Evolutionary conservation across 2,329 filamentous ascomycete genomes (phyloP), one percentile per base, ranked within the genome.

Genomic region (Hypoxylon rubiginosum): DNA sequence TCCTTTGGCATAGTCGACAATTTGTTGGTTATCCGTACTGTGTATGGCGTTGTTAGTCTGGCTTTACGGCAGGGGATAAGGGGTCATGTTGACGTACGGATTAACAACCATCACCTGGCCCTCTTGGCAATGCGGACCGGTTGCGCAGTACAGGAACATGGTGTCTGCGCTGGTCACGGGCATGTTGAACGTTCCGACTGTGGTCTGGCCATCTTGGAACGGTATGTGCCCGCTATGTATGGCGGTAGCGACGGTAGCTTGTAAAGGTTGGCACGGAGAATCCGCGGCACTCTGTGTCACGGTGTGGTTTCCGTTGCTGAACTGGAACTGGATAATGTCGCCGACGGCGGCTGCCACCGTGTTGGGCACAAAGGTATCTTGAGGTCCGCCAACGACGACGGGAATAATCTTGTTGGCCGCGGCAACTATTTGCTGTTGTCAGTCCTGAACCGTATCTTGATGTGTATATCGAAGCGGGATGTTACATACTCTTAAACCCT

Each of bases 21-120:
- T 71, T 24, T 78, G 75, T n/a, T 74, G 65, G 9, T 72, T 69
- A 21, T 70, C 72, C 9, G 64, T 69, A 2, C 74, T 75, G n/a
- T n/a, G n/a, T n/a, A 28, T 10, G 4, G 4, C 2, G 5, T 10
- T 41, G 9, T 24, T 10, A 13, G 21, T 13, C 72, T 36, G 73
- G 71, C 26, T 24, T 45, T n/a, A 3, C 34, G 28, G 46, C 13
- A n/a, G n/a, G 21, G 3, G 32, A 45, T n/a, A n/a, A 17, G 10
- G 6, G 10, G 4, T 30, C 13, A 13, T 10, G 26, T n/a, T 3
- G 3, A 70, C 79, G 64, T 60, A 81, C 79, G 82, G 81, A 62
- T 87, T 87, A 41, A 87, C 80, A 5, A 84, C 79, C 76, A 84
- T 81, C 28, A 83, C 80, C 78, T 86, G 85, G 7, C 84, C 84